Conservation (phyloP, 805 yeast species). For the Saturnispora besseyi region DNA sequence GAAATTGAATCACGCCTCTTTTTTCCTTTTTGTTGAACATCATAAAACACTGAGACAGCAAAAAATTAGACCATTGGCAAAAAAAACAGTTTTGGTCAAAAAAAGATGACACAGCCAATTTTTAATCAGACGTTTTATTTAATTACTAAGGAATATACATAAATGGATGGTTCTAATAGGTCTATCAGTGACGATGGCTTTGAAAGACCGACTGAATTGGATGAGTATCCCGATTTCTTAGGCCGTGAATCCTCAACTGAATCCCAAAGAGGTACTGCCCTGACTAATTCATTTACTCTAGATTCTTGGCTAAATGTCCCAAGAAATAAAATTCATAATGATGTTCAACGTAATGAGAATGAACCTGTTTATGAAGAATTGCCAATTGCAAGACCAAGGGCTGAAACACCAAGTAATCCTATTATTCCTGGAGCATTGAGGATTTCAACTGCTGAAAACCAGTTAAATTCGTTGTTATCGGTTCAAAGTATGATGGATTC, state of each 20-base stretch:
- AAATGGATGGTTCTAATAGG: background rate
- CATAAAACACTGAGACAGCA: too few relatives aligned
- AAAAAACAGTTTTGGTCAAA: too few relatives aligned
- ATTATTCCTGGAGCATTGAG: background rate
- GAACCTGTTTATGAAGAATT: background rate
- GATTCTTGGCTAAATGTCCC: constrained; percentile 5
- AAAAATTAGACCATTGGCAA: too few relatives aligned
- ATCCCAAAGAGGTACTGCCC: background rate
- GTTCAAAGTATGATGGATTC: background rate
- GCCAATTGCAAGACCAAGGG: background rate
- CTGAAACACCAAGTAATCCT: background rate
- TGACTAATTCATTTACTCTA: background rate
- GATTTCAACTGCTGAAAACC: background rate
- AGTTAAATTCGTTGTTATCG: background rate
- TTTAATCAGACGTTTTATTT: too few relatives aligned
- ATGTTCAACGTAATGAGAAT: background rate
- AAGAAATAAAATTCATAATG: background rate
- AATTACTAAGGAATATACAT: too few relatives aligned
- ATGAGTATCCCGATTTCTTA: background rate
- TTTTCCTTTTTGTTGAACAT: too few relatives aligned
- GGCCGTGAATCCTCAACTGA: background rate
- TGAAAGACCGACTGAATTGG: background rate
- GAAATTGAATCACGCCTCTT: too few relatives aligned
- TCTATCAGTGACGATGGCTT: background rate
- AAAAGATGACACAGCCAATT: too few relatives aligned